These are phyloP conservation scores for Lichtheimia corymbifera DNA, from an alignment of 371 early-diverging fungal genomes.

Conservation along the genomic window DNA sequence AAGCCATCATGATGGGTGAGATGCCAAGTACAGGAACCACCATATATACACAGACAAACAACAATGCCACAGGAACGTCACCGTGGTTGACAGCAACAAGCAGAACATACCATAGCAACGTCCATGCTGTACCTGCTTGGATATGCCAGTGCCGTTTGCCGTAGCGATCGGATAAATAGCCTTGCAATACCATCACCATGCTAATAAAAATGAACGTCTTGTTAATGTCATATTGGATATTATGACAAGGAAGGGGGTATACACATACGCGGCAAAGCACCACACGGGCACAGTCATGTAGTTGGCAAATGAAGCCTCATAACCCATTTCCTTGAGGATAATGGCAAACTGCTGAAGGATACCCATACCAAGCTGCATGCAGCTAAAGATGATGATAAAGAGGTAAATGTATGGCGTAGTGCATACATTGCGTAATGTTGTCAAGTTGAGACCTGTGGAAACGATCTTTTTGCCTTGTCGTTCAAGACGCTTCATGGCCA, in stretches of 20 bases:
- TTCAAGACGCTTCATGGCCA: slow-evolving; percentile 52
- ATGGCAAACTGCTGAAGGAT: slow-evolving; percentile 43
- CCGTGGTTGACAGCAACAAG: slow-evolving; percentile 56
- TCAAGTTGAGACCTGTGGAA: slow-evolving; percentile 21
- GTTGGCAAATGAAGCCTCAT: slow-evolving; percentile 34
- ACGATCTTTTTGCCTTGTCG: slow-evolving; percentile 32
- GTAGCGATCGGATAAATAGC: slow-evolving; percentile 38
- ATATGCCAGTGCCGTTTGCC: slow-evolving; percentile 41
- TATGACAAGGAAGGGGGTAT: neutral
- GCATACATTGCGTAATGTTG: slow-evolving; percentile 34
- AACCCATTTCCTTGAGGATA: slow-evolving; percentile 35
- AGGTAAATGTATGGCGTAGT: slow-evolving; percentile 42
- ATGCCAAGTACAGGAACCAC: slow-evolving; percentile 34
- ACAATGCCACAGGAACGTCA: slow-evolving; percentile 24
- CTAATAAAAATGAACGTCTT: no score
- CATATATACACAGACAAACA: slow-evolving; percentile 40
- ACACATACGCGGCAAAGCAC: slow-evolving; percentile 31
- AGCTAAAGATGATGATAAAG: slow-evolving; percentile 36
- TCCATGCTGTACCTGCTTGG: slow-evolving; percentile 32
- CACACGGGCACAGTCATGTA: slow-evolving; percentile 50
- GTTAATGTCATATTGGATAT: no score
- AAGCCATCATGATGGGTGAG: slow-evolving; percentile 42
- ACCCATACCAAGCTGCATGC: slow-evolving; percentile 52
- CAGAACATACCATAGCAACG: slow-evolving; percentile 50
- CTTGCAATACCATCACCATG: slow-evolving; percentile 43